These are phyloP conservation scores for Luffa aegyptiaca DNA, from an alignment of 306 rosid species.

Conservation along the genomic window DNA sequence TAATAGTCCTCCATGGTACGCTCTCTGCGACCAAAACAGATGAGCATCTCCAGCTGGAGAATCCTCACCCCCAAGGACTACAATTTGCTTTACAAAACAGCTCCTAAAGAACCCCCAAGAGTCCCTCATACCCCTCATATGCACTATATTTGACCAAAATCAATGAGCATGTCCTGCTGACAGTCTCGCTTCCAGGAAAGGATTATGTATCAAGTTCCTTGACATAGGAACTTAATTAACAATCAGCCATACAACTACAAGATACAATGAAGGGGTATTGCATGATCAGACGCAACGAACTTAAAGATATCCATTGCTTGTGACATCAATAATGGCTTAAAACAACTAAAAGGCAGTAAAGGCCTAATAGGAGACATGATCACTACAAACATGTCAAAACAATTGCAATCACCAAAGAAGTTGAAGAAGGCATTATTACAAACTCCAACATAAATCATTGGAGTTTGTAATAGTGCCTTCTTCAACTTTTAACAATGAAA, in stretches of 20 bases:
- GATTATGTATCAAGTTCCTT: not conserved
- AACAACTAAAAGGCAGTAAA: not conserved
- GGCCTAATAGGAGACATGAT: not conserved
- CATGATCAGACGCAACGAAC: not conserved
- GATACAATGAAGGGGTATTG: not conserved
- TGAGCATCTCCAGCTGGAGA: not conserved
- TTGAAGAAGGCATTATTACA: conserved; percentile 1
- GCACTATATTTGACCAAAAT: not conserved
- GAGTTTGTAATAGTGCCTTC: too few relatives aligned
- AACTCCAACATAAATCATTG: not conserved
- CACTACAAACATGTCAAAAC: not conserved
- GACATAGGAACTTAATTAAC: too few relatives aligned
- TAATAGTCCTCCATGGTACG: not conserved
- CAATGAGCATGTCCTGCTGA: not conserved
- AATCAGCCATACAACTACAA: not conserved
- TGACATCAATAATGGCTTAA: not conserved
- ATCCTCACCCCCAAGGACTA: not conserved
- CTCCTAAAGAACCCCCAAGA: not conserved
- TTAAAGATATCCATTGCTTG: not conserved
- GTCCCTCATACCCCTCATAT: not conserved
- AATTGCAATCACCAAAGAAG: not conserved
- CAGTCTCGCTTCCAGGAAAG: not conserved
- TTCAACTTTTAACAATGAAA: too few relatives aligned
- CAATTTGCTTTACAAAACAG: not conserved
- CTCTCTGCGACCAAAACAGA: not conserved